Conservation (phyloP, 306 rosid genomes). For the Prunus dulcis region DNA sequence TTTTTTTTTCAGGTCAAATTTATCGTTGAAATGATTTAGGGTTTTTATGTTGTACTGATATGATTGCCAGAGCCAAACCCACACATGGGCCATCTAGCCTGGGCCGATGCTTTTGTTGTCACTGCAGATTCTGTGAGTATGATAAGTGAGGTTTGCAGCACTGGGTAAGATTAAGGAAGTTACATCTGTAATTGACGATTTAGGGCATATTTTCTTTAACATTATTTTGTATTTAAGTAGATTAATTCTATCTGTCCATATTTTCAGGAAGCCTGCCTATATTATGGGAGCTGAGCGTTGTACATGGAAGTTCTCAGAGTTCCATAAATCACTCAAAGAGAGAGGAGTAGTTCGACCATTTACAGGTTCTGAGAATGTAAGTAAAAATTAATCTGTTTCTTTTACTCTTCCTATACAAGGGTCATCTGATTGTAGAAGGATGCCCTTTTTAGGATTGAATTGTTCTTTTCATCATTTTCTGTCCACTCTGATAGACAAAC, state of each 20-base stretch:
- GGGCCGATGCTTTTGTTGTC: constrained; percentile 91
- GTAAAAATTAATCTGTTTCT: constrained; percentile 14
- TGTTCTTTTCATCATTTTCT: neutral
- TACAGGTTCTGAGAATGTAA: constrained; percentile 94
- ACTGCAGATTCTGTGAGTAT: constrained; percentile 92
- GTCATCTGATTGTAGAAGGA: constrained; percentile 19
- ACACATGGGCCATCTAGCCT: constrained; percentile 88
- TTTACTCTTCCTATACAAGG: neutral
- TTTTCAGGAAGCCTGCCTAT: constrained; percentile 83
- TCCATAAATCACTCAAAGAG: constrained; percentile 68
- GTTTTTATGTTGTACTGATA: neutral
- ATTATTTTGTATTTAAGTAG: neutral
- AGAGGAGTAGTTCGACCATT: constrained; percentile 77
- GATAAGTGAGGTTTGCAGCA: constrained; percentile 96
- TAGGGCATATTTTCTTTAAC: neutral
- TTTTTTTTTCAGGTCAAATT: neutral
- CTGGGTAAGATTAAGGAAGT: constrained; percentile 62
- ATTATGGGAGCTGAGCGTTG: constrained; percentile 74
- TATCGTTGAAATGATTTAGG: neutral
- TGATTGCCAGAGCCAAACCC: constrained; percentile 68
- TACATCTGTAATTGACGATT: constrained; percentile 5
- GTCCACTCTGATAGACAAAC: no score
- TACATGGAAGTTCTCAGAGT: constrained; percentile 83
- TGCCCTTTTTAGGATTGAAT: neutral
- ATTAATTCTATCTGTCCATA: neutral